A percentile compares a stretch with the other conserved stretches of the same genome.
These are phyloP conservation scores for Avena insularis DNA, from an alignment of 176 grass and related monocot genomes.

Conservation along the genomic window DNA sequence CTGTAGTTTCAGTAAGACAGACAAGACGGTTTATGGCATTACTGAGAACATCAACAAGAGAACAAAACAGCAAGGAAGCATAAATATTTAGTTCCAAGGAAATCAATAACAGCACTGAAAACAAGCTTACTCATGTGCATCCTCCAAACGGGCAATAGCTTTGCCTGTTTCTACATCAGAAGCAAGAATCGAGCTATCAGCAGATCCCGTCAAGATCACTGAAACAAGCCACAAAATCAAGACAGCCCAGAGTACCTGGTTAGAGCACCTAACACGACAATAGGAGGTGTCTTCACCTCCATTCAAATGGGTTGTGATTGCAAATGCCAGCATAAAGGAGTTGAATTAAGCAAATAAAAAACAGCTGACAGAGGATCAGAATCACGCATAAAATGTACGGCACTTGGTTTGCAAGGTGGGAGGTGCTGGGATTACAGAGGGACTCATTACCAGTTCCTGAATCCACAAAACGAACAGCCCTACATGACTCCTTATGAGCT, in stretches of 20 bases:
- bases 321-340: background rate
- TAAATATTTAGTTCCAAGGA: slow-evolving; percentile 30
- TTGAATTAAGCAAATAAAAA: background rate
- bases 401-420: background rate
- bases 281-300: background rate
- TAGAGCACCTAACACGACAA: slow-evolving; percentile 13
- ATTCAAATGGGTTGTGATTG: background rate
- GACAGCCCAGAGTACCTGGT: background rate
- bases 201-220: slow-evolving; percentile 84
- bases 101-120: background rate
- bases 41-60: slow-evolving; percentile 51
- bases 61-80: background rate
- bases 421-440: background rate
- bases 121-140: slow-evolving; percentile 71
- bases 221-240: slow-evolving; percentile 36
- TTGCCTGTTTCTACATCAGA: slow-evolving; percentile 81
- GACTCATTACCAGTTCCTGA: slow-evolving; percentile 74
- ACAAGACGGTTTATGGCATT: slow-evolving; percentile 77
- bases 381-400: background rate
- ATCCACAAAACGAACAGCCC: slow-evolving; percentile 82
- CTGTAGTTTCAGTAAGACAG: slow-evolving; percentile 80
- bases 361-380: background rate
- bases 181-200: slow-evolving; percentile 78
- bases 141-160: slow-evolving; percentile 67
- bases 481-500: slow-evolving; percentile 81